Base-by-base conservation (phyloP, 2,329 filamentous ascomycete species). In the Ilyonectria mors-panacis region DNA sequence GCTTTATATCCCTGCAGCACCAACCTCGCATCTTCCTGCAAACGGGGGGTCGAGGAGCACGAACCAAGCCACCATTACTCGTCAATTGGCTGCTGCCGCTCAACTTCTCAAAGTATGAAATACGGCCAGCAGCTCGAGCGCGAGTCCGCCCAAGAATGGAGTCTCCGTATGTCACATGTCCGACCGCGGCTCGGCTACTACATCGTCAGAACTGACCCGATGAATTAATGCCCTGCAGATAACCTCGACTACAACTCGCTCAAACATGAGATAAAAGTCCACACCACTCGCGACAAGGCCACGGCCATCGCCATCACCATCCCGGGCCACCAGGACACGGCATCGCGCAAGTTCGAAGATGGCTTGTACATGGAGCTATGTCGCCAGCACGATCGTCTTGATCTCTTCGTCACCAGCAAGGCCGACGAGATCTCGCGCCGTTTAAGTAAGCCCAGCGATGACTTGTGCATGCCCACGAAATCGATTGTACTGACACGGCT, bases 161-260 rank as follows among this genome's bases (percentile, higher is more conserved):
- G 88, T 76, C 86, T 93, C 71, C 91, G 91, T 93, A 84, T 76
- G 85, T 83, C 21, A 17, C 47, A 37, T 37, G 9, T 37, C 35
- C 66, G n/a, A 50, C 37, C 28, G 8, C n/a, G 28, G 6, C n/a
- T 19, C n/a, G 23, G 17, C 33, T 37, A 6, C 37, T n/a, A 15
- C 13, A 26, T 10, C 3, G 33, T 35, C 30, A 23, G 50, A 39
- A 35, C 64, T 44, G 44, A 74, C n/a, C 56, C 26, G 42, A 33
- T 53, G 6, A 15, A 54, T 50, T 57, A 50, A 28, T 37, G 35
- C 35, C 35, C 51, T 60, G 8, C 48, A 94, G 92, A 95, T 79
- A 96, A 97, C 81, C 90, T 97, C 81, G 94, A 96, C 80, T 97
- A 97, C 85, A 94, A 95, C 79, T 92, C 93, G 54, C 87, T 97